These are phyloP conservation scores for Flaveria bidentis DNA, from an alignment of 129 eudicot species.

Conservation along the genomic window DNA sequence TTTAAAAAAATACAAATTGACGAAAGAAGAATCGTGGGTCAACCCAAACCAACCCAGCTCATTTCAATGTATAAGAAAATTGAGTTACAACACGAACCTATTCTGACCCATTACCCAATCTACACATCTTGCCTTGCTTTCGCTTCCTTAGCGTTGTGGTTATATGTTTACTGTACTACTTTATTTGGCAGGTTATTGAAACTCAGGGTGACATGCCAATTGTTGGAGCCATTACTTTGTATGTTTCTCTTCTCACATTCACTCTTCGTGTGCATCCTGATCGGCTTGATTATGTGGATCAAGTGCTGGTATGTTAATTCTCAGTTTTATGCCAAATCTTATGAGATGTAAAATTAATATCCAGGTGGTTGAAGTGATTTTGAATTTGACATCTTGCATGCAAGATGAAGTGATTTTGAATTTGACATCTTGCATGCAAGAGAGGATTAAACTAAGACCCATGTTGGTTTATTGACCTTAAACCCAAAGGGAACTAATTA, in stretches of 20 bases:
- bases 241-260: constrained; percentile 92
- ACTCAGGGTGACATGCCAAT: constrained; percentile 93
- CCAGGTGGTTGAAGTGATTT: not conserved
- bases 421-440: constrained; percentile 13
- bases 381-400: constrained; percentile 8
- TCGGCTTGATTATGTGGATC: constrained; percentile 98
- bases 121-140: no score
- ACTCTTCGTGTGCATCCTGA: constrained; percentile 99
- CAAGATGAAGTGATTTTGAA: not conserved
- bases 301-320: constrained; percentile 77
- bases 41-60: not conserved
- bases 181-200: constrained; percentile 77
- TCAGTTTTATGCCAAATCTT: constrained; percentile 20
- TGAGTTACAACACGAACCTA: not conserved
- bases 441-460: constrained; percentile 4
- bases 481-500: not conserved
- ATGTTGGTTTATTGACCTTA: not conserved
- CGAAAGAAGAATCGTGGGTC: not conserved
- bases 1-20: not conserved
- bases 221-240: constrained; percentile 92
- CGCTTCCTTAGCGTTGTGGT: not conserved
- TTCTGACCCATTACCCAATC: no score
- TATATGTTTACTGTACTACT: constrained; percentile 3
- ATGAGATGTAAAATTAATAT: constrained; percentile 12
- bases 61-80: not conserved